Conservation (phyloP, 2,329 filamentous ascomycete genomes). For the Botrytis aclada region DNA sequence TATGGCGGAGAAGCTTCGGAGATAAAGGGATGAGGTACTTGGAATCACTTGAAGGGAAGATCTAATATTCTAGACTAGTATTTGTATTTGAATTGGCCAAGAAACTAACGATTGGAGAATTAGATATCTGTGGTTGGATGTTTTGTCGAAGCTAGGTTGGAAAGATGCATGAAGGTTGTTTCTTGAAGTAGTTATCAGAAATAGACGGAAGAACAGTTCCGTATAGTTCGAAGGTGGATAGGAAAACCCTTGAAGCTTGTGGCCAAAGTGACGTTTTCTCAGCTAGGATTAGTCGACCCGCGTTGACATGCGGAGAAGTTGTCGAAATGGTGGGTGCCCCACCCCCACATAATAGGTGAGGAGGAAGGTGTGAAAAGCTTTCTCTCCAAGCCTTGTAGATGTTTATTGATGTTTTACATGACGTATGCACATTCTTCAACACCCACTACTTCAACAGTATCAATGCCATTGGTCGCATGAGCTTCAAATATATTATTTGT, state of each 20-base stretch:
- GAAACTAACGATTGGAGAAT: neutral
- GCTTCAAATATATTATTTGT: neutral
- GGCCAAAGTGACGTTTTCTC: neutral
- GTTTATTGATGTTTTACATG: neutral
- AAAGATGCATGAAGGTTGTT: neutral
- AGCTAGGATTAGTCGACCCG: neutral
- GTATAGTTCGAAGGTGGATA: neutral
- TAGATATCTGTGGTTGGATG: neutral
- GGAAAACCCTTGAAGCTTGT: neutral
- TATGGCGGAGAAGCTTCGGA: neutral
- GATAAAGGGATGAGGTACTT: neutral
- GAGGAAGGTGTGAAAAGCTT: neutral
- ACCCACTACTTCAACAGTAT: neutral
- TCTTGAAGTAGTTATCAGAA: neutral
- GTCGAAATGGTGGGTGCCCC: neutral
- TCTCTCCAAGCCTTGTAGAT: neutral
- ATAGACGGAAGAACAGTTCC: constrained; percentile 1
- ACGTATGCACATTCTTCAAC: neutral
- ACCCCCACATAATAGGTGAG: neutral
- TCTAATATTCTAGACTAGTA: neutral
- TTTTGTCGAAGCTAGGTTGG: neutral
- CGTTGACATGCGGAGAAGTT: neutral
- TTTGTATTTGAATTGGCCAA: neutral
- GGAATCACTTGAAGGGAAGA: neutral
- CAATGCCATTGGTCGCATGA: neutral